Base-by-base conservation (phyloP, 1,139 yeast genomes). In the Saccharomyces hybrid region DNA sequence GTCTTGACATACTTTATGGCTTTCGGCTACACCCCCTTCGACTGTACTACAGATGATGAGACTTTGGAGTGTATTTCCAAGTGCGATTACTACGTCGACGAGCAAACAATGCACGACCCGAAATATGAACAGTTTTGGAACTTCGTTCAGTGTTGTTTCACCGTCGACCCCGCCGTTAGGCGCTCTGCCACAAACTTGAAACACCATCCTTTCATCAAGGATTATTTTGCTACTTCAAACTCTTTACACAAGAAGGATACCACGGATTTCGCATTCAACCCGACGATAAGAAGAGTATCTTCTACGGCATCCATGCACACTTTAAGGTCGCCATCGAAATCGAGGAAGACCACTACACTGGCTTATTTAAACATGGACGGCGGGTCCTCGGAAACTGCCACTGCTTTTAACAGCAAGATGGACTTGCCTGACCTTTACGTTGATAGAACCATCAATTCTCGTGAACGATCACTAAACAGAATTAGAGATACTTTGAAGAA, bases 11-110 rank as follows among this genome's bases (percentile, higher is more conserved):
- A 86, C 66, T 85, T 86, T 63, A 77, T 85, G 79, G 75, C 84
- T 11, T 79, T 86, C 60, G 93, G 93, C 1, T 86, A 85, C 64
- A 82, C 86, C 70, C 95, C 95, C 0, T 86, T 86, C 69, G 93
- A 86, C 63, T 80, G 91, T 59, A 93, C 86, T 56, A 79, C 83
- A 5, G 85, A 84, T 51, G 79, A 79, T 0, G 91, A 86, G 64
- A 88, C 89, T 21, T 76, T 78, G 64, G 78, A 80, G 53, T 88
- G 89, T 24, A 85, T 86, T 31, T 58, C 66, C 24, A 72, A 70
- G 5, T 82, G 79, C 7, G 87, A 85, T 58, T 84, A 77, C 62
- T 73, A 75, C 54, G 83, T 82, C 62, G 88, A 70, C 49, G 66
- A 66, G 42, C 66, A 64, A 19, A 52, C 55, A 47, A 55, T 58